phyloP scores from a whole-genome alignment of 1,139 yeast genomes.

The Geotrichum reessii region DNA sequence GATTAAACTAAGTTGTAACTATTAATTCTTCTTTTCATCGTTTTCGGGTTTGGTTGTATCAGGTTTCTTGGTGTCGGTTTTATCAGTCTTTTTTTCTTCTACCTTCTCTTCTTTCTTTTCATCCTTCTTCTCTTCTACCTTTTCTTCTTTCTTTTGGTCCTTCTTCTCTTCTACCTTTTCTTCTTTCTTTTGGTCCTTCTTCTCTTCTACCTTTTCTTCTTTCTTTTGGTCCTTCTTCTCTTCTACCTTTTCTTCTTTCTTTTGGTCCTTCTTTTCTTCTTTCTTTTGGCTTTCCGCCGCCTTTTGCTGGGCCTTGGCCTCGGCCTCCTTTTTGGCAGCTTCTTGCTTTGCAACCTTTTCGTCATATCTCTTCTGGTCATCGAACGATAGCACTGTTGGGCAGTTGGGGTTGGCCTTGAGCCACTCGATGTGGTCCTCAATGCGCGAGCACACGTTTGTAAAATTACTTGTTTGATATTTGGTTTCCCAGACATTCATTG shows the following conservation, averaged over 20 bases:
- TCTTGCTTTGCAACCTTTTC: constrained; percentile 1
- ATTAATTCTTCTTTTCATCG: too few relatives aligned
- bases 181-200: background rate
- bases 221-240: background rate
- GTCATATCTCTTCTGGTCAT: constrained; percentile 3
- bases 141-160: background rate
- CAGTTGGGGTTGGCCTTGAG: constrained; percentile 19
- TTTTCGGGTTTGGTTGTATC: too few relatives aligned
- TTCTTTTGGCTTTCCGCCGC: background rate
- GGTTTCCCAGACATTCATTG: constrained; percentile 44
- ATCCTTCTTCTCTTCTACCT: background rate
- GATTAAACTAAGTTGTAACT: too few relatives aligned
- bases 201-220: background rate
- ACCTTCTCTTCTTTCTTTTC: background rate
- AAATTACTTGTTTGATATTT: constrained; percentile 45
- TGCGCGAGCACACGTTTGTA: constrained; percentile 27
- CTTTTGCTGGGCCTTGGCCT: too few relatives aligned
- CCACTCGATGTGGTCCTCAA: constrained; percentile 32
- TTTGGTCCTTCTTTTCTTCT: background rate
- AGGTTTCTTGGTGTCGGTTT: too few relatives aligned
- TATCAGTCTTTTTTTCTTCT: background rate
- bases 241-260: background rate
- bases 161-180: background rate
- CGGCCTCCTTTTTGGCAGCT: background rate
- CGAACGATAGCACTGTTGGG: constrained; percentile 2